Percentiles rank a stretch among this genome's conserved stretches.
phyloP scores from a whole-genome alignment of 2,329 filamentous ascomycete species.

The Cordyceps cateniannulata region DNA sequence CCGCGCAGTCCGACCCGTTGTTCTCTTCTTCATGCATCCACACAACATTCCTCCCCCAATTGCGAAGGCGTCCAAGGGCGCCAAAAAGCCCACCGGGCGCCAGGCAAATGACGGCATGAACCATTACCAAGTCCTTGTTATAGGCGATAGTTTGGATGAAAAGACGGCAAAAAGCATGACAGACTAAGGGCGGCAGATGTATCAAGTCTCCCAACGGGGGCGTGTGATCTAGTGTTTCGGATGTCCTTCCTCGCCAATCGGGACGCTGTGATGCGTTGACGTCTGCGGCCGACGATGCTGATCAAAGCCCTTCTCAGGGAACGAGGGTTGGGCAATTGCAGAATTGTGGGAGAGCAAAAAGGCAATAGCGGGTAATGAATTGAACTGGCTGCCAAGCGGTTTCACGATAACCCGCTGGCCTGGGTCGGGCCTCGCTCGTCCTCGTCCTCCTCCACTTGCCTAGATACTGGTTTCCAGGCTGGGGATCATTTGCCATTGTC shows the following conservation, averaged over 20 bases:
- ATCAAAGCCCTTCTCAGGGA: background rate
- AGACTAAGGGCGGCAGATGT: background rate
- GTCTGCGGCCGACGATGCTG: background rate
- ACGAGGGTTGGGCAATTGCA: background rate
- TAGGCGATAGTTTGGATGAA: constrained; percentile 6
- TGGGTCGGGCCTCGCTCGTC: background rate
- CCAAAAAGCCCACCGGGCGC: background rate
- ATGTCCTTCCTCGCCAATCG: background rate
- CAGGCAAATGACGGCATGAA: background rate
- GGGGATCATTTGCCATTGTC: no score
- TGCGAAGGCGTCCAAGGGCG: background rate
- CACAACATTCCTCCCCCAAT: no score
- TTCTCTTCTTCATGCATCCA: background rate
- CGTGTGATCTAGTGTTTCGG: background rate
- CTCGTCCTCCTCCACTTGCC: background rate
- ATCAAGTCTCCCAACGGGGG: background rate
- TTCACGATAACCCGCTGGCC: background rate
- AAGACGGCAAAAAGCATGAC: background rate
- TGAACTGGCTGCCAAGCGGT: background rate
- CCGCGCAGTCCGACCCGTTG: background rate
- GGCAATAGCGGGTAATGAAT: background rate
- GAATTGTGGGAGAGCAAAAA: background rate
- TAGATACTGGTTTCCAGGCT: background rate
- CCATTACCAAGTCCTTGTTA: background rate
- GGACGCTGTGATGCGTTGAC: background rate